These are phyloP conservation scores for Colletotrichum musicola DNA, from an alignment of 2,329 filamentous ascomycete species.

Conservation along the genomic window DNA sequence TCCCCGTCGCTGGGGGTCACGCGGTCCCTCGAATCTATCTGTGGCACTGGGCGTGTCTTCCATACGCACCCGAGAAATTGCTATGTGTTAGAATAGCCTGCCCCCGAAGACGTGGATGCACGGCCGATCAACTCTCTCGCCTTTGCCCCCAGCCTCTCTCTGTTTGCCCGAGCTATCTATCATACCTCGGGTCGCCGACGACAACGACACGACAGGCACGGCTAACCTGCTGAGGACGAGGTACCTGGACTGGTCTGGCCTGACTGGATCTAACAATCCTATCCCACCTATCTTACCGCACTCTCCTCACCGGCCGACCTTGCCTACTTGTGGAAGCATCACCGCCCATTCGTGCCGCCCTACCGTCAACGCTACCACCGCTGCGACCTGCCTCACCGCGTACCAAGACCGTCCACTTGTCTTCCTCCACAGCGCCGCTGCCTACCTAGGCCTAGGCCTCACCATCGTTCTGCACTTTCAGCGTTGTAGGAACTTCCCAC, in stretches of 20 bases:
- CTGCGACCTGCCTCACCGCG: constrained; percentile 2
- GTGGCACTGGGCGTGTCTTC: constrained; percentile 34
- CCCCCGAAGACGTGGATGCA: constrained; percentile 9
- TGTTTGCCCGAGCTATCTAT: no score
- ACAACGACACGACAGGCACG: background rate
- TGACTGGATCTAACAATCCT: no score
- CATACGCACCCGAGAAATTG: constrained; percentile 25
- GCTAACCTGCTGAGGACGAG: background rate
- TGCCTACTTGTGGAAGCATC: constrained; percentile 12
- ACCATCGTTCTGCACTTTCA: constrained; percentile 26
- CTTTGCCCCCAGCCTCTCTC: no score
- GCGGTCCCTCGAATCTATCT: constrained; percentile 39
- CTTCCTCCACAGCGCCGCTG: constrained; percentile 2
- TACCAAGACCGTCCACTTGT: background rate
- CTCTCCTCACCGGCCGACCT: constrained; percentile 1
- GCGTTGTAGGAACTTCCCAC: background rate
- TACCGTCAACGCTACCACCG: constrained; percentile 14
- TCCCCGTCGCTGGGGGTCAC: constrained; percentile 30
- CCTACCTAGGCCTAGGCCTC: constrained; percentile 1
- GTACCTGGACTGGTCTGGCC: background rate
- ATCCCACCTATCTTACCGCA: background rate
- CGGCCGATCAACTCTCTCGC: no score
- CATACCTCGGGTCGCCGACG: background rate
- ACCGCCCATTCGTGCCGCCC: constrained; percentile 7
- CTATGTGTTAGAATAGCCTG: constrained; percentile 32